A percentile compares a stretch with the other conserved stretches of the same genome.
phyloP scores from a whole-genome alignment of 371 early-diverging fungal genomes.

The Mucor piriformis region DNA sequence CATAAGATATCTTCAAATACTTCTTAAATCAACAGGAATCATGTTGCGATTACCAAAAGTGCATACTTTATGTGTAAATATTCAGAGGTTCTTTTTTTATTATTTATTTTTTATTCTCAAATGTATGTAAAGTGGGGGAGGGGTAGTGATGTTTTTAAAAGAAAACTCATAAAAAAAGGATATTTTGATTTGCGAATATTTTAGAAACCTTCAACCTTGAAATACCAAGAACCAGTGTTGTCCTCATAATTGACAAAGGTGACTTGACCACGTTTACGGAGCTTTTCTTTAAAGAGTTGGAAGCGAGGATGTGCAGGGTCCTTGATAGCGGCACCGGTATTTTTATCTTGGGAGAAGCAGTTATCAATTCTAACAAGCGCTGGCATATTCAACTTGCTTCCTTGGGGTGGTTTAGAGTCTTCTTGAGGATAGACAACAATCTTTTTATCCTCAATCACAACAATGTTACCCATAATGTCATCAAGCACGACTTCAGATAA shows the following conservation, averaged over 20 bases:
- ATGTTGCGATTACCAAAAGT: too few relatives aligned
- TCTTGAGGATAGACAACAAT: slow-evolving; percentile 87
- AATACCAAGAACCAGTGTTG: slow-evolving; percentile 84
- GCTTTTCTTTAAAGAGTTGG: slow-evolving; percentile 67
- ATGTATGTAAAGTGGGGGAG: too few relatives aligned
- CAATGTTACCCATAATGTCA: slow-evolving; percentile 81
- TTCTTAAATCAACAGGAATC: too few relatives aligned
- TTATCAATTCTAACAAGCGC: slow-evolving; percentile 78
- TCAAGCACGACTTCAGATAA: slow-evolving; percentile 65
- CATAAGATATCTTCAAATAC: too few relatives aligned
- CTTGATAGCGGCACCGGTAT: slow-evolving; percentile 67
- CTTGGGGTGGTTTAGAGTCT: slow-evolving; percentile 74
- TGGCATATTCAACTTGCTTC: slow-evolving; percentile 86
- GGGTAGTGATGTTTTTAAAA: too few relatives aligned
- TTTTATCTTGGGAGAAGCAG: slow-evolving; percentile 84
- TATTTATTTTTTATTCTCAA: too few relatives aligned
- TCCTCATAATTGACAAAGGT: slow-evolving; percentile 77
- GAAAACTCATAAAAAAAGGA: too few relatives aligned
- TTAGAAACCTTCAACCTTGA: slow-evolving; percentile 88
- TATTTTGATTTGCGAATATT: too few relatives aligned
- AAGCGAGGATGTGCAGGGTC: slow-evolving; percentile 74
- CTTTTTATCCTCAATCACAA: slow-evolving; percentile 69
- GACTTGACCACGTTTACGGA: slow-evolving; percentile 71
- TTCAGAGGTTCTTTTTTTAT: too few relatives aligned
- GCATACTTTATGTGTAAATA: too few relatives aligned